Conservation (phyloP, 192 early-diverging fungal species). For the Backusella tuberculispora region DNA sequence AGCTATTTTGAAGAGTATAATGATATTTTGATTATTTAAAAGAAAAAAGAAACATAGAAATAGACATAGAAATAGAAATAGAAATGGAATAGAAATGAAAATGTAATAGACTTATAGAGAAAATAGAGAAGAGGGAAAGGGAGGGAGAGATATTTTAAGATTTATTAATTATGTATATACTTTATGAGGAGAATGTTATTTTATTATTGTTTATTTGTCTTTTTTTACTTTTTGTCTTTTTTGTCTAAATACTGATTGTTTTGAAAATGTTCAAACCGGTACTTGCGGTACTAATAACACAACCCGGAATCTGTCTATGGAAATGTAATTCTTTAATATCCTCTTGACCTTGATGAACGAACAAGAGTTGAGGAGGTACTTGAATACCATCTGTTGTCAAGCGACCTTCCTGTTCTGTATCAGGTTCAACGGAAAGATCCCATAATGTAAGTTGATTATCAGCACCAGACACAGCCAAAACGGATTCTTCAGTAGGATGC, state of each 20-base stretch:
- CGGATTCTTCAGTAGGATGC: slow-evolving; percentile 91
- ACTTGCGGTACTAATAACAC: slow-evolving; percentile 81
- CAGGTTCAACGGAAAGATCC: slow-evolving; percentile 97
- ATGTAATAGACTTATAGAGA: no score
- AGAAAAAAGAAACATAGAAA: slow-evolving; percentile 27
- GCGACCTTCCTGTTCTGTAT: slow-evolving; percentile 79
- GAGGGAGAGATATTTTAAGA: no score
- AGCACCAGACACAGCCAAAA: slow-evolving; percentile 88
- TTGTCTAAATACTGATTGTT: slow-evolving; percentile 75
- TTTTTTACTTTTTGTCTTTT: neutral
- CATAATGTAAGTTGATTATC: slow-evolving; percentile 97
- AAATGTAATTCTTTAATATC: slow-evolving; percentile 97
- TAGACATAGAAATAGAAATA: no score
- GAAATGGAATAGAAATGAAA: no score
- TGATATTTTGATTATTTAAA: neutral
- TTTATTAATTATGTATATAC: slow-evolving; percentile 23
- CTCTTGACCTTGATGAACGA: slow-evolving; percentile 92
- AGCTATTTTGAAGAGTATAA: neutral
- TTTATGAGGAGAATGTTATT: no score
- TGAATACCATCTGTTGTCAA: slow-evolving; percentile 69
- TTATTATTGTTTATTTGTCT: neutral
- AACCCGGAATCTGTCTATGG: slow-evolving; percentile 94
- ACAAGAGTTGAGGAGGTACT: slow-evolving; percentile 94
- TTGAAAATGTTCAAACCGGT: slow-evolving; percentile 97
- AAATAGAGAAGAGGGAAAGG: no score